Evolutionary conservation across 176 grass and related monocot species (phyloP), one percentile per base, ranked within the genome.

Genomic region (Eragrostis nindensis): DNA sequence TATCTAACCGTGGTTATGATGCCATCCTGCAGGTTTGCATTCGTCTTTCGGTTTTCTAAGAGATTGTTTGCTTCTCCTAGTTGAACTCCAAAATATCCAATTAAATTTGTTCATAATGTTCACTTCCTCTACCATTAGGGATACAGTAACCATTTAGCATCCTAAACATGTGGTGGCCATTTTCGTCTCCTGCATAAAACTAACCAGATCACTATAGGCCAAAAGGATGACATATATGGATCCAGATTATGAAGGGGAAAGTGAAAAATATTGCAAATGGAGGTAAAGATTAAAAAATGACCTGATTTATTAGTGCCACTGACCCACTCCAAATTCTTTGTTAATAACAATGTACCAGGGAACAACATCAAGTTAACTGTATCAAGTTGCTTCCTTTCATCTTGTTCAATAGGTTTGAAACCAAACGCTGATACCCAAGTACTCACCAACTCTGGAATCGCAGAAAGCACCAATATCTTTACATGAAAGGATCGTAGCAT

Each of bases 361-460:
- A 99, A 93, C 53, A 95, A 80, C 96, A 99, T 93, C 73, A 99
- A 94, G 48, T 88, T 95, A 42, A 99, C 44, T 19, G 90, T 76
- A 80, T 80, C 68, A 19, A 99, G 84, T 29, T 84, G 81, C 43
- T 91, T 90, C 62, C 74, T 93, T 78, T 99, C 96, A 70, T 77
- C 56, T 56, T 99, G 79, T 65, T 87, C 66, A 8, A 98, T 90
- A 62, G 90, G 84, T 86, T 91, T 99, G 83, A 99, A 99, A 61
- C 87, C 96, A 65, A 99, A 99, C 79, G 91, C 92, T 19, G 84
- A 92, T 46, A 88, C 84, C 96, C 96, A 99, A 85, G 96, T 99
- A 81, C 85, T 88, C 68, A 95, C 92, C 72, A 95, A 70, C 75
- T 92, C 84, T 41, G 96, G 92, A 79, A 99, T 95, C 41, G 92